A percentile compares a stretch with the other conserved stretches of the same genome.
Conservation (phyloP, 176 grass and related monocot genomes). For the Calamus simplicifolius region DNA sequence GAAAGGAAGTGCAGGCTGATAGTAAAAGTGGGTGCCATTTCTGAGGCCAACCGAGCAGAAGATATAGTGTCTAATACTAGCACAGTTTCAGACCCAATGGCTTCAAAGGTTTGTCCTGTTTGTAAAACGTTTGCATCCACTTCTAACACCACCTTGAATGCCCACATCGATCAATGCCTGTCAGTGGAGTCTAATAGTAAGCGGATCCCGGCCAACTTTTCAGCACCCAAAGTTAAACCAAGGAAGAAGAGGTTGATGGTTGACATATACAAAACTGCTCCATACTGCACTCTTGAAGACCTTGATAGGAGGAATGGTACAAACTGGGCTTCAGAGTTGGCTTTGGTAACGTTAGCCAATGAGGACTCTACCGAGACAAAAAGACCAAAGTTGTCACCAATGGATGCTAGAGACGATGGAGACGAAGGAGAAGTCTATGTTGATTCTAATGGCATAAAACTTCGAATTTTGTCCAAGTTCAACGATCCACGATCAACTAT, state of each 20-base stretch:
- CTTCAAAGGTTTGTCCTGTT: constrained; percentile 27
- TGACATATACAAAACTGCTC: constrained; percentile 18
- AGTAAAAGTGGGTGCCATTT: constrained; percentile 1
- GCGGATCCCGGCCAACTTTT: not conserved
- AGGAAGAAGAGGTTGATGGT: constrained; percentile 23
- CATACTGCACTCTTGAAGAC: constrained; percentile 18
- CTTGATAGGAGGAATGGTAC: constrained; percentile 28
- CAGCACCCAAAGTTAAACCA: constrained; percentile 19
- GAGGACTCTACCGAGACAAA: not conserved
- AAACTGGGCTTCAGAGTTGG: constrained; percentile 21
- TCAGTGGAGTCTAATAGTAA: constrained; percentile 7
- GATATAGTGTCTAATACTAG: constrained; percentile 7
- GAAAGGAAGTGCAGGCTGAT: constrained; percentile 12
- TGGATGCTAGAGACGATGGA: not conserved
- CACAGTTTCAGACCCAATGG: constrained; percentile 11
- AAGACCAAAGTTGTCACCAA: constrained; percentile 1
- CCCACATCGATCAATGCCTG: constrained; percentile 17
- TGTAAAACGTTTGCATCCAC: constrained; percentile 24
- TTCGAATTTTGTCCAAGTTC: constrained; percentile 33
- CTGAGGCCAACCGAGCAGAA: constrained; percentile 5
- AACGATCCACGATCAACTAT: not conserved
- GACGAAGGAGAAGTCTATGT: constrained; percentile 17
- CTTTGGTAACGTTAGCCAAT: not conserved
- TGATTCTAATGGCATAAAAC: constrained; percentile 31
- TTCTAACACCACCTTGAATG: constrained; percentile 27